These are phyloP conservation scores for Selaginella tamariscina DNA, from an alignment of 75 land plant genomes.

Conservation along the genomic window DNA sequence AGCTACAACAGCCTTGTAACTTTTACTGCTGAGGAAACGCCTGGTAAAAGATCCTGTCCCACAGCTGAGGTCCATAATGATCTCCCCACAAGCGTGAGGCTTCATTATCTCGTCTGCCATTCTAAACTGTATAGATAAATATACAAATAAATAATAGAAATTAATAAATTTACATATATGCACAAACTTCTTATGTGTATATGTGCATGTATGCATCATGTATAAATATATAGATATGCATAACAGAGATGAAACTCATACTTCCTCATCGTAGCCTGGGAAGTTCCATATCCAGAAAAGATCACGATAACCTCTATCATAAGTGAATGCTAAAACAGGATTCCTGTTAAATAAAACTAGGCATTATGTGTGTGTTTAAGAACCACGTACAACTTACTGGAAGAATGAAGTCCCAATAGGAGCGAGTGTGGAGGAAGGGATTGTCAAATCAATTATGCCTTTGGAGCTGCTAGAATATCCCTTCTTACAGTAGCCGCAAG, in stretches of 20 bases:
- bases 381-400: background rate
- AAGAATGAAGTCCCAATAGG: background rate
- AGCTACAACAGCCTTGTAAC: conserved; percentile 61
- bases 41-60: conserved; percentile 73
- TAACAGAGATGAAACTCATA: no score
- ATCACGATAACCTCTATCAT: background rate
- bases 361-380: no score
- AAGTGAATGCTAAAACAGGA: background rate
- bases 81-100: conserved; percentile 48
- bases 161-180: background rate
- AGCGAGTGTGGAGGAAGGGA: background rate
- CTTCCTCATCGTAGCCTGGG: background rate
- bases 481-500: background rate
- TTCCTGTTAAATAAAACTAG: background rate
- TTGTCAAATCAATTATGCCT: background rate
- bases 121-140: conserved; percentile 41
- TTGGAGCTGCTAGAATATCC: background rate
- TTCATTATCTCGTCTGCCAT: conserved; percentile 46
- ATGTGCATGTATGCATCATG: no score
- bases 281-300: conserved; percentile 1
- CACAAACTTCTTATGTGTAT: no score
- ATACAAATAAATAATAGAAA: background rate
- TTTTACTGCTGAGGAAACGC: conserved; percentile 46
- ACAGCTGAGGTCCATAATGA: conserved; percentile 77
- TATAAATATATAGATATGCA: no score